Evolutionary conservation across 352 stramenopile genomes (phyloP).

Genomic region (Pythium inflatum): DNA sequence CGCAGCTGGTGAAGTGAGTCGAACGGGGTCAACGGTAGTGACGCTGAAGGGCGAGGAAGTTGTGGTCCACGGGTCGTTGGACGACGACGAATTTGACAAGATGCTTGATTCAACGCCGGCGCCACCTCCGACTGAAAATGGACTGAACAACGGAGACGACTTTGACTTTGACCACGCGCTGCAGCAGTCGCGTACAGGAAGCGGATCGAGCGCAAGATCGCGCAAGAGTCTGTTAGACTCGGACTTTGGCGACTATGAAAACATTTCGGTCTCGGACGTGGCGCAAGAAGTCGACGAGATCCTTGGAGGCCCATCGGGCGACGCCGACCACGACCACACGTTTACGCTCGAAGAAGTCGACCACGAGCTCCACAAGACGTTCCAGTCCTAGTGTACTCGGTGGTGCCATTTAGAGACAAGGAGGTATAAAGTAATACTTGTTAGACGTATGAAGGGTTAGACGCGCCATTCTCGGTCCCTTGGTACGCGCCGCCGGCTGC

Average conservation of each 20-base stretch:
- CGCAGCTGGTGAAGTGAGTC: not conserved
- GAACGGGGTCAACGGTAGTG: not conserved
- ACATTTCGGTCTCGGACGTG: slow-evolving; percentile 33
- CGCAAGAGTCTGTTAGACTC: slow-evolving; percentile 22
- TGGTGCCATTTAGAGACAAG: too few relatives aligned
- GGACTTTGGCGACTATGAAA: slow-evolving; percentile 33
- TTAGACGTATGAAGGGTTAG: slow-evolving; percentile 24
- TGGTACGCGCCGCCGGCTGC: slow-evolving; percentile 9
- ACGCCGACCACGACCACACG: slow-evolving; percentile 20
- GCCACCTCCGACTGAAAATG: not conserved
- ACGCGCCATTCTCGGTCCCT: slow-evolving; percentile 1
- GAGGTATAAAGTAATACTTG: too few relatives aligned
- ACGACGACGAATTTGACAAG: slow-evolving; percentile 33
- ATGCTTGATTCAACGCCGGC: slow-evolving; percentile 23
- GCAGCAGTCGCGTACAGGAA: slow-evolving; percentile 17
- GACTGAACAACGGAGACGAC: slow-evolving; percentile 16
- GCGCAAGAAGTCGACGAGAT: slow-evolving; percentile 32
- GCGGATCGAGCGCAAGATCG: slow-evolving; percentile 25
- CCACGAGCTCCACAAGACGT: slow-evolving; percentile 25
- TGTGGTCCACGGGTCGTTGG: slow-evolving; percentile 5
- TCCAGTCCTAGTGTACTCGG: too few relatives aligned
- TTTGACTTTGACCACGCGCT: slow-evolving; percentile 32
- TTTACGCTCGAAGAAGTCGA: slow-evolving; percentile 33
- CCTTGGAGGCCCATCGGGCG: slow-evolving; percentile 15
- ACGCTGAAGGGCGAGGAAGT: not conserved